phyloP scores from a whole-genome alignment of 2,329 filamentous ascomycete genomes.

The Colletotrichum somersetense region DNA sequence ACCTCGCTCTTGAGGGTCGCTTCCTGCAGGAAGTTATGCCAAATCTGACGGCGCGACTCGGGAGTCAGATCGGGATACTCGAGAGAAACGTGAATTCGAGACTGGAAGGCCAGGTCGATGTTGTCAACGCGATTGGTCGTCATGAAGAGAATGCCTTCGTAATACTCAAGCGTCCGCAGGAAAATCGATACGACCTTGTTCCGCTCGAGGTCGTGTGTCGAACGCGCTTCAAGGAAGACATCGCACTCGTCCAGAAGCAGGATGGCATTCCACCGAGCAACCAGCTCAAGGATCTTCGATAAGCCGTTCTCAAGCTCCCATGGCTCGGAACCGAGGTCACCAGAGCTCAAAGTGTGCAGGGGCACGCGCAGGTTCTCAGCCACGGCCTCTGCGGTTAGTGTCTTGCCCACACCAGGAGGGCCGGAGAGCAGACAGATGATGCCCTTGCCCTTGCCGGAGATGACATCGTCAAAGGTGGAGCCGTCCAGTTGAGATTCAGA shows the following conservation, averaged over 20 bases:
- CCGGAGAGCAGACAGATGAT: constrained; percentile 64
- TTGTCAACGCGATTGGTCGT: constrained; percentile 61
- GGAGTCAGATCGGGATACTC: constrained; percentile 59
- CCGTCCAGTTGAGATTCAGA: constrained; percentile 61
- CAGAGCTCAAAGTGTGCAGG: constrained; percentile 68
- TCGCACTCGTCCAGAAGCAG: constrained; percentile 57
- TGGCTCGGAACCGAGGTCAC: constrained; percentile 77
- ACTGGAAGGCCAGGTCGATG: constrained; percentile 62
- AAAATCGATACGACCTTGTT: constrained; percentile 55
- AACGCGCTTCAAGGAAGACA: constrained; percentile 57
- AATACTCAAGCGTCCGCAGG: constrained; percentile 61
- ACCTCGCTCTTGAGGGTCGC: constrained; percentile 48
- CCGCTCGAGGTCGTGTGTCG: constrained; percentile 50
- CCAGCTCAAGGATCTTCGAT: constrained; percentile 69
- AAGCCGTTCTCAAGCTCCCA: constrained; percentile 74
- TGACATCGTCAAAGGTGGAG: constrained; percentile 64
- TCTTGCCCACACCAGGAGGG: constrained; percentile 64
- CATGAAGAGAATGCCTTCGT: constrained; percentile 62
- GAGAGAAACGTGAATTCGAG: constrained; percentile 62
- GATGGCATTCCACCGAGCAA: constrained; percentile 64
- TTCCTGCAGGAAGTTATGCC: constrained; percentile 55
- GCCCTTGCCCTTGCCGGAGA: constrained; percentile 64
- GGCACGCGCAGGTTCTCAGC: constrained; percentile 63
- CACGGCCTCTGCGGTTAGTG: constrained; percentile 62
- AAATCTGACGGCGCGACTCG: constrained; percentile 53